Evolutionary conservation across 768 basidiomycete genomes (phyloP).

Genomic region (Phaffia australis): DNA sequence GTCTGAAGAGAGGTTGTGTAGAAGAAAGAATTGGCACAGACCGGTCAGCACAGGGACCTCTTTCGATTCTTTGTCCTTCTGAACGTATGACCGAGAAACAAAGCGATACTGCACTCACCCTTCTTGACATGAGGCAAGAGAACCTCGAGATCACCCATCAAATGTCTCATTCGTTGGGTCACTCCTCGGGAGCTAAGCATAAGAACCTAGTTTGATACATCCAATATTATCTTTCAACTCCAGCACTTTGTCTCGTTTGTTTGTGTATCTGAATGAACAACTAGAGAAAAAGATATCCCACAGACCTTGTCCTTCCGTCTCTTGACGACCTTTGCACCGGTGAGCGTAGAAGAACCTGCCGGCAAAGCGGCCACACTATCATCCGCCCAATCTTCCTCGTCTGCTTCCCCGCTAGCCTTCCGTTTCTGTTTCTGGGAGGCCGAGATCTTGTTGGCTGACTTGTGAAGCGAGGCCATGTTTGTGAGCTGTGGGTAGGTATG

Average conservation of each 20-base stretch:
- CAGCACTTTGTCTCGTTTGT: too few species aligned
- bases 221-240: conserved; percentile 44
- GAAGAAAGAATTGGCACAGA: not conserved
- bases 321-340: conserved; percentile 14
- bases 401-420: conserved; percentile 10
- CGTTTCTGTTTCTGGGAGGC: conserved; percentile 13
- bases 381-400: not conserved
- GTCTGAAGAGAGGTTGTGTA: conserved; percentile 45
- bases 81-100: too few species aligned
- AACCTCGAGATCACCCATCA: conserved; percentile 86
- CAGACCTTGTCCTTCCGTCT: conserved; percentile 25
- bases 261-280: not conserved
- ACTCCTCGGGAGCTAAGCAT: conserved; percentile 85
- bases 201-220: conserved; percentile 45
- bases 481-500: not conserved
- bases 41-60: not conserved
- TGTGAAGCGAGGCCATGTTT: conserved; percentile 19
- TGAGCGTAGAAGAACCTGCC: not conserved
- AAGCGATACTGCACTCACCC: conserved; percentile 46
- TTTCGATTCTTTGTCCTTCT: too few species aligned
- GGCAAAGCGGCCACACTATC: conserved; percentile 8
- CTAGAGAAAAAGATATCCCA: too few species aligned
- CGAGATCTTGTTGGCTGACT: conserved; percentile 19
- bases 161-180: conserved; percentile 90
- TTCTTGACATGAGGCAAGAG: conserved; percentile 93